phyloP scores from a whole-genome alignment of 2,329 filamentous ascomycete genomes.

The Verticillium nonalfalfae region DNA sequence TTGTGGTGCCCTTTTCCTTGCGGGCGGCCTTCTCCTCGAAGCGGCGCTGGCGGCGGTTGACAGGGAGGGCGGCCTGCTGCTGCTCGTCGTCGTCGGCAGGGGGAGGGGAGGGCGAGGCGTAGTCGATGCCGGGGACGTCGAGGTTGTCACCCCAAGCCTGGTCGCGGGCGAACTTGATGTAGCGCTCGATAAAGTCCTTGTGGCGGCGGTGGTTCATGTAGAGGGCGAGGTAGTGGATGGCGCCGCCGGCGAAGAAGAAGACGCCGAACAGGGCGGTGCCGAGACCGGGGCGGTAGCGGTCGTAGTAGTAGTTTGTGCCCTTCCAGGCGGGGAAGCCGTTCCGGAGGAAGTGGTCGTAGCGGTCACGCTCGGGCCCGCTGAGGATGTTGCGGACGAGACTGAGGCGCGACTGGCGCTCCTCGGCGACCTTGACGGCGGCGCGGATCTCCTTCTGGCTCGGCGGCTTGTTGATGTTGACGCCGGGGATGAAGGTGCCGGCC shows the following conservation, averaged over 20 bases:
- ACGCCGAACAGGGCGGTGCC: constrained; percentile 77
- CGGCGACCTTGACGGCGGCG: constrained; percentile 72
- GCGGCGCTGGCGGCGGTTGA: constrained; percentile 82
- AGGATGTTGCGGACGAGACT: constrained; percentile 83
- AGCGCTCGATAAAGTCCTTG: constrained; percentile 83
- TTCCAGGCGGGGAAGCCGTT: constrained; percentile 97
- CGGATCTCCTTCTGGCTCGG: constrained; percentile 71
- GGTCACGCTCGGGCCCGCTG: constrained; percentile 69
- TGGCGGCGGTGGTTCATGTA: constrained; percentile 86
- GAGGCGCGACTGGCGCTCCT: constrained; percentile 76
- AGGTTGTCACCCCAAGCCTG: constrained; percentile 85
- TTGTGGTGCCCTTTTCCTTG: constrained; percentile 52
- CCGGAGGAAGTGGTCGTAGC: constrained; percentile 89
- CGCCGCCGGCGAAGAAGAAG: constrained; percentile 77
- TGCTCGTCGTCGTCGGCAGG: constrained; percentile 37
- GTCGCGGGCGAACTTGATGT: constrained; percentile 82
- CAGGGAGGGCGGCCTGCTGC: constrained; percentile 44
- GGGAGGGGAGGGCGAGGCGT: constrained; percentile 32
- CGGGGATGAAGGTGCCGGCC: constrained; percentile 46
- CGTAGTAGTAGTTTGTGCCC: constrained; percentile 98
- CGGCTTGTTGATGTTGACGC: constrained; percentile 61
- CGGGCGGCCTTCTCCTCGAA: constrained; percentile 81
- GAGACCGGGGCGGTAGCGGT: constrained; percentile 83
- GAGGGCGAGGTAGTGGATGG: constrained; percentile 78
- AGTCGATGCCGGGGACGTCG: constrained; percentile 62